A percentile compares a stretch with the other conserved stretches of the same genome.
Conservation (phyloP, 805 yeast species). For the Sporopachydermia quercuum region DNA sequence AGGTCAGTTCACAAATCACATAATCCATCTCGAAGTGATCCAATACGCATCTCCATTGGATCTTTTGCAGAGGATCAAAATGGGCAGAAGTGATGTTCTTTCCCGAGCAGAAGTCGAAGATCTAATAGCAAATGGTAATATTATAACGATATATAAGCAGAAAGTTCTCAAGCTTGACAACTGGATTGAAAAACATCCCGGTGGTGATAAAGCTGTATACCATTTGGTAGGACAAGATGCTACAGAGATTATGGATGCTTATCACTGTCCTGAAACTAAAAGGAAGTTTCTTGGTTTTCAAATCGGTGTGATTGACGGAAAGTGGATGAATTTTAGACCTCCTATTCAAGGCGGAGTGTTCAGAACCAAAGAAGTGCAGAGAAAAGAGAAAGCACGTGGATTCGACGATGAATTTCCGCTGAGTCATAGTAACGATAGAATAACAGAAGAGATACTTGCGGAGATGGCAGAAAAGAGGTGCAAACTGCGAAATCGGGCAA, state of each 20-base stretch:
- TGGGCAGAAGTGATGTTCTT: constrained; percentile 13
- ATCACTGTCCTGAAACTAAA: constrained; percentile 51
- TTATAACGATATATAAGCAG: constrained; percentile 50
- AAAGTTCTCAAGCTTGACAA: constrained; percentile 47
- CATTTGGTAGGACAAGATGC: constrained; percentile 88
- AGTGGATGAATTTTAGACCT: constrained; percentile 68
- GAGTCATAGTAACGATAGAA: not conserved
- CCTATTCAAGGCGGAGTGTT: constrained; percentile 76
- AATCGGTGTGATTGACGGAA: constrained; percentile 47
- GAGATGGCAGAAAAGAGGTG: constrained; percentile 6
- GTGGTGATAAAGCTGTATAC: constrained; percentile 71
- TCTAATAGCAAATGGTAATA: constrained; percentile 51
- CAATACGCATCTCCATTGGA: too few relatives aligned
- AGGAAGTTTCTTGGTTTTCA: constrained; percentile 36
- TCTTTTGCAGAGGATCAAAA: too few relatives aligned
- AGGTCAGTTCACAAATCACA: too few relatives aligned
- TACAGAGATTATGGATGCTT: constrained; percentile 79
- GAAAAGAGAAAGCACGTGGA: constrained; percentile 10
- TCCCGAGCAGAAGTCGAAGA: constrained; percentile 35
- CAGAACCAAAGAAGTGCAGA: constrained; percentile 19
- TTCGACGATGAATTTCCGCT: not conserved
- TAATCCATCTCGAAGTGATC: too few relatives aligned
- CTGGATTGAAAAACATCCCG: constrained; percentile 74
- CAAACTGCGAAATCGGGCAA: too few relatives aligned
- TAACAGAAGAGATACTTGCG: constrained; percentile 5